Evolutionary conservation across 352 stramenopile species (phyloP).

Genomic region (Phytophthora aleatoria): DNA sequence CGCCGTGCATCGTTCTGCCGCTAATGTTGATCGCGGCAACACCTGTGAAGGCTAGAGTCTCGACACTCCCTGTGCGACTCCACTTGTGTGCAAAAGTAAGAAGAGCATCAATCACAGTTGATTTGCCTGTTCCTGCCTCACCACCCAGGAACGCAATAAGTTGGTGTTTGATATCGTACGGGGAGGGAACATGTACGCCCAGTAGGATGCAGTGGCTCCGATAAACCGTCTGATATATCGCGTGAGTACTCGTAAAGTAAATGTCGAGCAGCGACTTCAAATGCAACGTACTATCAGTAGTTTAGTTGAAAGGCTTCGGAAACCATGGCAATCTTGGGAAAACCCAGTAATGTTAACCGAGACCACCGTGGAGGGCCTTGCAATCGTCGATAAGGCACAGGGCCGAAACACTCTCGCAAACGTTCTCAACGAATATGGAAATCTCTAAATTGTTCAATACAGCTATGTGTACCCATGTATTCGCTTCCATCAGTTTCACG

Average conservation of each 20-base stretch:
- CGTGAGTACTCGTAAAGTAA: not conserved
- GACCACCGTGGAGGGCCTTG: no score
- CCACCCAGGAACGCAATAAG: conserved; percentile 14
- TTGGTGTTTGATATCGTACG: not conserved
- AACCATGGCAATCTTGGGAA: not conserved
- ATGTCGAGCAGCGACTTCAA: not conserved
- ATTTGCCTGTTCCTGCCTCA: conserved; percentile 5
- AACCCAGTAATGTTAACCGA: not conserved
- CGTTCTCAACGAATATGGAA: no score
- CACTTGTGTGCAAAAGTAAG: conserved; percentile 2
- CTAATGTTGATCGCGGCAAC: conserved; percentile 20
- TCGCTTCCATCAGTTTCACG: no score
- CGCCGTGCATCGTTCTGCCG: conserved; percentile 7
- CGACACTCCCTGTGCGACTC: conserved; percentile 1
- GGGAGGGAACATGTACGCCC: no score
- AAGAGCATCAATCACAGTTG: conserved; percentile 6
- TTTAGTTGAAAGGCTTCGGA: not conserved
- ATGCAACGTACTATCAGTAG: not conserved
- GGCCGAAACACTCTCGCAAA: no score
- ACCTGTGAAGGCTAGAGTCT: conserved; percentile 10
- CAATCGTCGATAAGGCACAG: no score
- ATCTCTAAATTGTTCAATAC: no score
- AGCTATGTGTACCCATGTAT: no score
- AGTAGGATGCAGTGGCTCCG: not conserved
- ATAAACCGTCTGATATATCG: not conserved